Evolutionary conservation across 345 rosid species (phyloP).

Genomic region (Populus pruinosa): DNA sequence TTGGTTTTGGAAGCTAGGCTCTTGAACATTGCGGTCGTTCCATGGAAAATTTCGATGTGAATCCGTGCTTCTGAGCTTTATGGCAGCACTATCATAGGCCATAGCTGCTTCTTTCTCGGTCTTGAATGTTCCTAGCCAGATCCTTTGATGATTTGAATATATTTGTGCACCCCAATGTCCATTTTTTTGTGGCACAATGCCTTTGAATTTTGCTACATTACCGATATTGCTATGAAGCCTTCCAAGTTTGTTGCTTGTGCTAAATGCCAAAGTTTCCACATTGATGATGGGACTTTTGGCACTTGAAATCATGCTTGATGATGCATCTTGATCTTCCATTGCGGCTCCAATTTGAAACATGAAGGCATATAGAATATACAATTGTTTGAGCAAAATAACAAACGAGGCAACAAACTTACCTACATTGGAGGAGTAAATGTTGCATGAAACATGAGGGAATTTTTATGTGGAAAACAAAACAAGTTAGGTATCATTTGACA

Average conservation of each 20-base stretch:
- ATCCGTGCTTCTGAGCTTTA: constrained; percentile 47
- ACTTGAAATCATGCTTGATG: constrained; percentile 8
- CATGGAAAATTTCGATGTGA: constrained; percentile 58
- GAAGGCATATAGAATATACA: no score
- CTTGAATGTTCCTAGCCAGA: constrained; percentile 59
- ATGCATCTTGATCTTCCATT: constrained; percentile 11
- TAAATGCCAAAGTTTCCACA: neutral
- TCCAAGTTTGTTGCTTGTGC: constrained; percentile 5
- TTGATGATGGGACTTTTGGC: neutral
- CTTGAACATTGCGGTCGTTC: constrained; percentile 40
- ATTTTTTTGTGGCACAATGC: constrained; percentile 56
- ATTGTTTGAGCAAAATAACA: no score
- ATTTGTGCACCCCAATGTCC: constrained; percentile 64
- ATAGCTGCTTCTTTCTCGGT: constrained; percentile 58
- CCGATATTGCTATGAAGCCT: neutral
- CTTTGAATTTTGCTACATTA: constrained; percentile 31
- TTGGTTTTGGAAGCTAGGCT: constrained; percentile 44
- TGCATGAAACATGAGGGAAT: no score
- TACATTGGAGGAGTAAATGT: no score
- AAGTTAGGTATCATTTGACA: no score
- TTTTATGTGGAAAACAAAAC: no score
- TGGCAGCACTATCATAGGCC: constrained; percentile 62
- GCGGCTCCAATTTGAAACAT: no score
- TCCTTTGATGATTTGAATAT: constrained; percentile 57
- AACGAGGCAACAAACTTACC: no score